Conservation (phyloP, 192 early-diverging fungal genomes). For the Backusella luteola region DNA sequence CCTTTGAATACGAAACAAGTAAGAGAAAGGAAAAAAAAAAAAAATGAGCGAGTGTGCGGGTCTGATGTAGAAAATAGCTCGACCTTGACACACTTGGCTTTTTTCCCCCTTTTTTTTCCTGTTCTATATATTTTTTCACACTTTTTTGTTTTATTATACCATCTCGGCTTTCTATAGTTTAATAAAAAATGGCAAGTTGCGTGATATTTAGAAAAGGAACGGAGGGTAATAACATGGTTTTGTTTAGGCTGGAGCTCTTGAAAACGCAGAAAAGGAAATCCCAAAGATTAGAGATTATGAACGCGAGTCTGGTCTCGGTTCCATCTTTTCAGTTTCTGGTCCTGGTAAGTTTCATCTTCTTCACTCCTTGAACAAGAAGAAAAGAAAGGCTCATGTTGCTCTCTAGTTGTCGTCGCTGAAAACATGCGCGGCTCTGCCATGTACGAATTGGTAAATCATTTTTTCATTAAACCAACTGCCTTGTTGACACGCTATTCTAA, state of each 20-base stretch:
- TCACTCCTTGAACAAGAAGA: background rate
- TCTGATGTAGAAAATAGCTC: background rate
- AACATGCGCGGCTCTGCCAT: constrained; percentile 97
- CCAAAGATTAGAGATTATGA: constrained; percentile 86
- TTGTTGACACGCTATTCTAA: background rate
- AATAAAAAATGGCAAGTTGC: constrained; percentile 11
- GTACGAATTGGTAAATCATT: constrained; percentile 86
- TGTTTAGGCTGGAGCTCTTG: constrained; percentile 84
- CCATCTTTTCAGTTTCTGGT: constrained; percentile 96
- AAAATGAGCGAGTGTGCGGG: background rate
- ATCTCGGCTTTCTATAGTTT: constrained; percentile 1
- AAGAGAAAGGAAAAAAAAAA: background rate
- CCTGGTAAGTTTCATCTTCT: constrained; percentile 64
- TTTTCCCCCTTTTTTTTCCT: background rate
- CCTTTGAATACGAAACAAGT: background rate
- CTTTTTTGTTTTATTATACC: background rate
- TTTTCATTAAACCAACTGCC: background rate
- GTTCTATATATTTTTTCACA: background rate
- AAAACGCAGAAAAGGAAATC: constrained; percentile 80
- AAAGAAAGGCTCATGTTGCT: background rate
- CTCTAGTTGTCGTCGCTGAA: constrained; percentile 95
- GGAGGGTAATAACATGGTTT: background rate
- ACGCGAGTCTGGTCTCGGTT: constrained; percentile 84
- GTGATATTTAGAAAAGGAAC: background rate
- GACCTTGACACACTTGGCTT: constrained; percentile 1